Evolutionary conservation across 129 eudicot species (phyloP), one percentile per base, ranked within the genome.

Genomic region (Arctium lappa): DNA sequence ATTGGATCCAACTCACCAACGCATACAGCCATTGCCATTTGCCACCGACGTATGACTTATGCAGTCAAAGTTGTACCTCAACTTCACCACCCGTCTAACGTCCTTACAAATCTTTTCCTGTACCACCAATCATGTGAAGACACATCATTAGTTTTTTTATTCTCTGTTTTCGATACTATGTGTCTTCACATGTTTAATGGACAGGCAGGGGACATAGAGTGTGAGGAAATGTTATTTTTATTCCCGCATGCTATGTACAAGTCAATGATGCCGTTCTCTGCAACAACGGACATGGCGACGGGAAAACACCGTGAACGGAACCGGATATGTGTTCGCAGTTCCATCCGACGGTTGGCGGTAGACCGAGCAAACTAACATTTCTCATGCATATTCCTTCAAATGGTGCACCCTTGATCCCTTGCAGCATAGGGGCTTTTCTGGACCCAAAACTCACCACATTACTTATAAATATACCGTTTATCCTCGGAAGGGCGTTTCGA

Each of bases 381-480:
- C 79, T 89, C 94, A 95, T 86, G 84, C 95, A 89, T 42, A 93
- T 90, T 70, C 85, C 92, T 87, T 91, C 93, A 90, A 93, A 93
- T 22, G 95, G 94, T 33, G 98, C 93, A 82, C 89, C 97, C 77
- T 91, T 90, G 16, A 95, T 91, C 22, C 99, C 99, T 29, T 63
- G 74, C 29, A 95, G 78, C 84, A 90, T 80, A 2, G 99, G 99
- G n/a, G 94, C 90, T 85, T 88, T 91, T 32, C 69, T 74, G 6
- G 99, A 81, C 66, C 84, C 87, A 22, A 73, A 81, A 84, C 98
- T 95, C 13, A 89, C 87, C 69, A 95, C 88, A 85, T 95, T 89
- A 69, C 88, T 90, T 53, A 95, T 88, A 16, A 69, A 89, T 42
- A 96, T 88, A 39, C 95, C 94, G 39, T 84, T 90, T 13, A 92